Conservation (phyloP, 2,329 filamentous ascomycete species). For the Erysiphe pulchra region DNA sequence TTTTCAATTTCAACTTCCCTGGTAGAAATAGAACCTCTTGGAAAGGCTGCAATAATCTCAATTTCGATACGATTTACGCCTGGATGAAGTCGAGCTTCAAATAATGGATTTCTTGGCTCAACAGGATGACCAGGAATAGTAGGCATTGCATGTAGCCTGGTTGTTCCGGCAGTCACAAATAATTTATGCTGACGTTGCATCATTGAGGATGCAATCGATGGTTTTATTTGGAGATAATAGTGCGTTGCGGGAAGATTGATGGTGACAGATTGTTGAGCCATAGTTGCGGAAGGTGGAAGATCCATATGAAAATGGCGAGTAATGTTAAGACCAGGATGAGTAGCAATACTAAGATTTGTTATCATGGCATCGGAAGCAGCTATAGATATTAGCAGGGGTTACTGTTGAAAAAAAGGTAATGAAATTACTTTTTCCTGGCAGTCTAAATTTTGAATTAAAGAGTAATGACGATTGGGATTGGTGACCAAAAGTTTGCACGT, state of each 20-base stretch:
- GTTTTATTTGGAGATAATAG: slow-evolving; percentile 44
- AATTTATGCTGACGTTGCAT: slow-evolving; percentile 49
- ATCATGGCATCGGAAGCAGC: slow-evolving; percentile 37
- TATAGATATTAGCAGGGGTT: slow-evolving; percentile 13
- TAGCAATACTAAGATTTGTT: slow-evolving; percentile 35
- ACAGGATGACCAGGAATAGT: slow-evolving; percentile 28
- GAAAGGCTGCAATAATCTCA: slow-evolving; percentile 48
- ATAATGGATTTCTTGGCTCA: slow-evolving; percentile 35
- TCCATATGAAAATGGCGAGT: slow-evolving; percentile 35
- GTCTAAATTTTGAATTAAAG: slow-evolving; percentile 18
- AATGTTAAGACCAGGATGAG: slow-evolving; percentile 39
- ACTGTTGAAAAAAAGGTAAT: slow-evolving; percentile 1
- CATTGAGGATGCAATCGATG: slow-evolving; percentile 34
- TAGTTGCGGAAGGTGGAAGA: slow-evolving; percentile 36
- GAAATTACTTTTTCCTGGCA: slow-evolving; percentile 21
- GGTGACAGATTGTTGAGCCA: slow-evolving; percentile 46
- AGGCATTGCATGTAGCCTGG: slow-evolving; percentile 21
- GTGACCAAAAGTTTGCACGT: slow-evolving; percentile 12
- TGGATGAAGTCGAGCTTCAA: slow-evolving; percentile 43
- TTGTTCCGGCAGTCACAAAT: slow-evolving; percentile 45
- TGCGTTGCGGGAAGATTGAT: slow-evolving; percentile 42
- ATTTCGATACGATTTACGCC: slow-evolving; percentile 60
- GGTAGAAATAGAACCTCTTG: slow-evolving; percentile 25
- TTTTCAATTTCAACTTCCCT: slow-evolving; percentile 53
- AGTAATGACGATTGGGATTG: slow-evolving; percentile 11